Percentiles rank a stretch among this genome's conserved stretches.
Conservation (phyloP, 306 rosid species). For the Acacia melanoxylon region DNA sequence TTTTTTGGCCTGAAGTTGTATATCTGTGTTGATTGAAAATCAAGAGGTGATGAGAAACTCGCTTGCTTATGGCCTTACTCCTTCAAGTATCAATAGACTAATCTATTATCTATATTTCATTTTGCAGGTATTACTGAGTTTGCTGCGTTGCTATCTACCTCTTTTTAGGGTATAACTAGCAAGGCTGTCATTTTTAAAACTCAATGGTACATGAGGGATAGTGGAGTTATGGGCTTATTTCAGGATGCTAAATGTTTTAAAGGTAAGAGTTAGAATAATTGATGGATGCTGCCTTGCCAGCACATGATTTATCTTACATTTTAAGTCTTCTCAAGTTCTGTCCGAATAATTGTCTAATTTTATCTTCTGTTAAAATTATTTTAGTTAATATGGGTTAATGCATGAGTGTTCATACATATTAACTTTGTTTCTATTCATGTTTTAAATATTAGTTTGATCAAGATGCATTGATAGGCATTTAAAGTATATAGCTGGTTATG, state of each 20-base stretch:
- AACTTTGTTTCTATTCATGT: background rate
- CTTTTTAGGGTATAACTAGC: slow-evolving; percentile 35
- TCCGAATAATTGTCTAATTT: background rate
- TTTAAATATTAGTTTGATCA: slow-evolving; percentile 9
- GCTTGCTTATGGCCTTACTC: background rate
- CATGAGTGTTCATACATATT: background rate
- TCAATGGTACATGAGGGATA: slow-evolving; percentile 79
- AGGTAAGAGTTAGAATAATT: slow-evolving; percentile 45
- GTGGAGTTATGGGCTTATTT: slow-evolving; percentile 73
- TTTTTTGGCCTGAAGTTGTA: background rate
- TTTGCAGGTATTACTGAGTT: slow-evolving; percentile 37
- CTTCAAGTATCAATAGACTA: slow-evolving; percentile 12
- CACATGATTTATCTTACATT: background rate
- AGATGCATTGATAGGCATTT: background rate
- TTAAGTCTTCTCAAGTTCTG: slow-evolving; percentile 8
- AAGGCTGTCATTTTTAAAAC: slow-evolving; percentile 42
- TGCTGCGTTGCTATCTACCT: slow-evolving; percentile 34
- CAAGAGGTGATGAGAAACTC: background rate
- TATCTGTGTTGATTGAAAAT: slow-evolving; percentile 1
- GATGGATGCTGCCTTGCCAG: background rate
- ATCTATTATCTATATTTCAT: background rate
- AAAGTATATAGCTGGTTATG: background rate
- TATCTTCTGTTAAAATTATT: slow-evolving; percentile 1
- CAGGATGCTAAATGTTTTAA: slow-evolving; percentile 47
- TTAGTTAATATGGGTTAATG: background rate